phyloP scores from a whole-genome alignment of 768 basidiomycete species.

The Coprinopsis sp. region DNA sequence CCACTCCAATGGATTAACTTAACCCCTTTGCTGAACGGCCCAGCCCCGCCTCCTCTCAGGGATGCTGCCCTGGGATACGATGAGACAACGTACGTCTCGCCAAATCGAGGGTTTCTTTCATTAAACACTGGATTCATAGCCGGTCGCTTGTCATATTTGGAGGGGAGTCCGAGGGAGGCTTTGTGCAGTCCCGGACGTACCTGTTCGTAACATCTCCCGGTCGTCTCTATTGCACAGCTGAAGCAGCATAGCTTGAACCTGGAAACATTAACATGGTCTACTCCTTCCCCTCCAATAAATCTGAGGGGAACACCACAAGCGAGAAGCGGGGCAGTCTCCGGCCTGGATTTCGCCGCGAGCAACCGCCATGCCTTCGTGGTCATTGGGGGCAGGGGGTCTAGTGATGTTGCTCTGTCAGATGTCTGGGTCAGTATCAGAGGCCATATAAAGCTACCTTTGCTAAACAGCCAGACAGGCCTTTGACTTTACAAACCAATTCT shows the following conservation, averaged over 20 bases:
- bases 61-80: constrained; percentile 68
- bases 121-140: constrained; percentile 33
- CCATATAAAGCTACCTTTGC: neutral
- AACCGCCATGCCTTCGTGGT: constrained; percentile 75
- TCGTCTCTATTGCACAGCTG: constrained; percentile 1
- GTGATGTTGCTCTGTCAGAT: constrained; percentile 54
- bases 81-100: constrained; percentile 32
- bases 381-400: constrained; percentile 61
- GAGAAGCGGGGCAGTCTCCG: constrained; percentile 60
- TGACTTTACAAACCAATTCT: constrained; percentile 72
- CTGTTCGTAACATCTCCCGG: constrained; percentile 40
- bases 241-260: constrained; percentile 52
- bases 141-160: constrained; percentile 69
- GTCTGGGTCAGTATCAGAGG: constrained; percentile 57
- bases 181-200: constrained; percentile 60
- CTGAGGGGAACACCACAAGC: constrained; percentile 50
- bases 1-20: constrained; percentile 77
- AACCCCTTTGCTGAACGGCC: constrained; percentile 48
- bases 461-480: constrained; percentile 51
- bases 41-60: constrained; percentile 58
- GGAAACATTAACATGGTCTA: constrained; percentile 54
- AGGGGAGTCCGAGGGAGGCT: constrained; percentile 63
- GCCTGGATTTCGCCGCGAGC: constrained; percentile 74
- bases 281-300: constrained; percentile 46
- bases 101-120: constrained; percentile 5